These are phyloP conservation scores for Thecaphora thlaspeos DNA, from an alignment of 1,284 basidiomycete species.

Conservation along the genomic window DNA sequence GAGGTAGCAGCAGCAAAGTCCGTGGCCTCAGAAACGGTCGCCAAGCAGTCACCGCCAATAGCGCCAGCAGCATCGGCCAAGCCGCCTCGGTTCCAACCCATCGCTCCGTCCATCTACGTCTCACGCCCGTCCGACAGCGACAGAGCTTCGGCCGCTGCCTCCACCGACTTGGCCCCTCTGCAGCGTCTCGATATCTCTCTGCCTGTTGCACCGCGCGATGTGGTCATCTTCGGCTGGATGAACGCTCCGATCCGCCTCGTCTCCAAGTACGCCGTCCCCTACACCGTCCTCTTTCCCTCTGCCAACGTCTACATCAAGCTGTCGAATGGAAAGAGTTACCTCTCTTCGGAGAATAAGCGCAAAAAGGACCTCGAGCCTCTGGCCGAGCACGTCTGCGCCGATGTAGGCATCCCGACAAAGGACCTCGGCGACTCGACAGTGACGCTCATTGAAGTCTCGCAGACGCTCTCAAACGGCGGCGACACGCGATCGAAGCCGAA, in stretches of 20 bases:
- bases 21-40: too few relatives aligned
- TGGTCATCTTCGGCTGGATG: conserved; percentile 54
- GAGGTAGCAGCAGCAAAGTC: too few relatives aligned
- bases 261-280: conserved; percentile 47
- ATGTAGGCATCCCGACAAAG: conserved; percentile 1
- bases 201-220: conserved; percentile 8
- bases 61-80: too few relatives aligned
- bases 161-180: background rate
- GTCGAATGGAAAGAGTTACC: conserved; percentile 33
- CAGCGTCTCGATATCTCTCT: background rate
- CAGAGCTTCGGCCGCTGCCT: background rate
- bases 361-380: conserved; percentile 13
- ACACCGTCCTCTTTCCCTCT: conserved; percentile 41
- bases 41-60: too few relatives aligned
- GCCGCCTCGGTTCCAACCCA: too few relatives aligned
- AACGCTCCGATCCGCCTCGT: conserved; percentile 47
- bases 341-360: conserved; percentile 18
- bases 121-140: background rate
- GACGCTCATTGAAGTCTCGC: conserved; percentile 23
- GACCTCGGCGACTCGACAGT: conserved; percentile 32
- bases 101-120: background rate
- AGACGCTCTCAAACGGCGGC: conserved; percentile 10
- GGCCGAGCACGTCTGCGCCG: conserved; percentile 12
- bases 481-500: background rate
- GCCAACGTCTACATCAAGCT: conserved; percentile 48